Evolutionary conservation across 306 rosid species (phyloP).

Genomic region (Prinsepia uniflora): DNA sequence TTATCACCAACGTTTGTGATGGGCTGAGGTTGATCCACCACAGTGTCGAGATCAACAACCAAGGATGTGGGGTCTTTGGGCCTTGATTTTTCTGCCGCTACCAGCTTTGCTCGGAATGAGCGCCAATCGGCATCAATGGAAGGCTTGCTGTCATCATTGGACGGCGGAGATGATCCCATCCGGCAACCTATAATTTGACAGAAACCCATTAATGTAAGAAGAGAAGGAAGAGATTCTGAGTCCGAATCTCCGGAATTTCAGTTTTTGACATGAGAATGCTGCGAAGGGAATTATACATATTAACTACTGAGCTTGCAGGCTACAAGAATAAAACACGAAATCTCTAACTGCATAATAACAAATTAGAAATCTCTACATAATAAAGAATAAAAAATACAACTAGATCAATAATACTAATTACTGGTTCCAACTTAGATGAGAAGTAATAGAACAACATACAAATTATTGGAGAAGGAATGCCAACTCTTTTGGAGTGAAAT

Average conservation of each 20-base stretch:
- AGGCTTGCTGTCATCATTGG: constrained; percentile 37
- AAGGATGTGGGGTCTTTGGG: constrained; percentile 28
- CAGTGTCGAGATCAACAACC: constrained; percentile 41
- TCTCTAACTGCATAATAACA: no score
- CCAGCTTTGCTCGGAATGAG: constrained; percentile 76
- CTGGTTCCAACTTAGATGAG: background rate
- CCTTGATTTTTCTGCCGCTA: constrained; percentile 48
- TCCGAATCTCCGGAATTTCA: no score
- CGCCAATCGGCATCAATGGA: constrained; percentile 59
- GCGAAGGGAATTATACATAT: no score
- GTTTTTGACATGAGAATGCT: no score
- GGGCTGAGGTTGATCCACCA: constrained; percentile 37
- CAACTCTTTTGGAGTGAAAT: constrained; percentile 34
- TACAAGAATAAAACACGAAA: no score
- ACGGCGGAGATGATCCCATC: constrained; percentile 37
- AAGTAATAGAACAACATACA: constrained; percentile 34
- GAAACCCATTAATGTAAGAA: constrained; percentile 6
- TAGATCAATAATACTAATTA: no score
- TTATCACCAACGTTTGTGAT: constrained; percentile 54
- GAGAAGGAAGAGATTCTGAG: background rate
- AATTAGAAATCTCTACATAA: no score
- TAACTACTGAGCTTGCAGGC: no score
- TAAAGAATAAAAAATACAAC: no score
- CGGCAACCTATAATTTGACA: constrained; percentile 41
- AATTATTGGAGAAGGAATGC: constrained; percentile 29